Evolutionary conservation across 805 yeast species (phyloP).

Genomic region (Ogataea parapolymorpha): DNA sequence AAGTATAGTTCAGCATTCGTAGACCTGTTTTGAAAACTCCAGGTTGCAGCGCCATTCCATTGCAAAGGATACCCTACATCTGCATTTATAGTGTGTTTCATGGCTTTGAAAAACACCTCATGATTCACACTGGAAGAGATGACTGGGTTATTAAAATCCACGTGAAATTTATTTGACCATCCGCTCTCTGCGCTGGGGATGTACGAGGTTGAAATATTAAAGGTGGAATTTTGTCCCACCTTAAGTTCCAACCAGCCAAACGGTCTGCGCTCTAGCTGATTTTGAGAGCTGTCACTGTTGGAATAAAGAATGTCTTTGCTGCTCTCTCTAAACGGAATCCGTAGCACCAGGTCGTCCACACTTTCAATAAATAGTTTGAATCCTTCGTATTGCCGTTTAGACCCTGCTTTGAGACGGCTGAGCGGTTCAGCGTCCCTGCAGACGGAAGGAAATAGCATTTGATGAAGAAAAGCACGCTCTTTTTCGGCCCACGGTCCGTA

Average conservation of each 20-base stretch:
- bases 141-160: conserved; percentile 54
- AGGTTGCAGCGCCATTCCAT: conserved; percentile 78
- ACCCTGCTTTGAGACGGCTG: conserved; percentile 42
- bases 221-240: conserved; percentile 48
- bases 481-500: conserved; percentile 98
- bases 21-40: conserved; percentile 60
- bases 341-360: conserved; percentile 60
- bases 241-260: conserved; percentile 92
- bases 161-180: conserved; percentile 46
- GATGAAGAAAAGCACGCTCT: conserved; percentile 65
- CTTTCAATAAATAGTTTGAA: conserved; percentile 55
- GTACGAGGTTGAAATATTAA: conserved; percentile 46
- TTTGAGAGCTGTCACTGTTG: background rate
- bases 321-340: conserved; percentile 81
- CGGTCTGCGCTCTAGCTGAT: conserved; percentile 45
- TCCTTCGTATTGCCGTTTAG: conserved; percentile 51
- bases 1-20: conserved; percentile 56
- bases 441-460: conserved; percentile 63
- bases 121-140: conserved; percentile 85
- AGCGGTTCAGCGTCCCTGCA: conserved; percentile 53
- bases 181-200: conserved; percentile 52
- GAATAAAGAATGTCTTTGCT: conserved; percentile 61
- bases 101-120: conserved; percentile 66
- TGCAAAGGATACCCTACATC: conserved; percentile 66
- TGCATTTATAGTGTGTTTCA: conserved; percentile 50